Evolutionary conservation across 768 basidiomycete species (phyloP), one percentile per base, ranked within the genome.

Genomic region (Goffeauzyma gilvescens): DNA sequence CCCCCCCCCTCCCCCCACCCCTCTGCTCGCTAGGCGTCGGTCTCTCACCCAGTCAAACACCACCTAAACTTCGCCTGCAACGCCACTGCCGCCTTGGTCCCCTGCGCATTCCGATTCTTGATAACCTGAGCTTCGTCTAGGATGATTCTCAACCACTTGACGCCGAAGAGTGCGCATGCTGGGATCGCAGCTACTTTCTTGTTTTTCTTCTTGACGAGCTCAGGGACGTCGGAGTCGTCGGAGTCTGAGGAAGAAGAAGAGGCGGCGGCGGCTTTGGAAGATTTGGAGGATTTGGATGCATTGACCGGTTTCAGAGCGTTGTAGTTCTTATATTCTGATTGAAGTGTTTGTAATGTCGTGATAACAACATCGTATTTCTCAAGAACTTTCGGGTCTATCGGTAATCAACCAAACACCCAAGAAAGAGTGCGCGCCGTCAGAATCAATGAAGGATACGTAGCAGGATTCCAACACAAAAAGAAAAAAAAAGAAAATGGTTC

Each of bases 61-160:
- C 87, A 93, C 41, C 81, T 70, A 61, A 72, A 86, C 54, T 80
- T 82, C 12, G 73, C 72, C 35, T 76, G 62, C n/a, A 90, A 67
- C 5, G 69, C 79, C 46, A 75, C 81, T 46, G 83, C 84, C 0
- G 82, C 85, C 27, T 76, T 54, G 5, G 83, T 75, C 23, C 73
- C 73, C 55, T 84, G 81, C 1, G 70, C 81, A 26, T 70, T 76
- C 38, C 74, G 69, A 55, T 87, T 85, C 69, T 89, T 90, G 68
- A 93, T 90, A 53, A 79, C 82, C 58, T 93, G 87, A 0, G 87
- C 87, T 56, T 93, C 86, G 55, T 93, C 87, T 82, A 45, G 22
- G 21, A 95, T 79, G 36, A 90, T 69, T 9, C 84, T 71, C 65
- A 75, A 79, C 79, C 83, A 95, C 51, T 76, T 76, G 20, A 83